Conservation (phyloP, 1,139 yeast genomes). For the Protomyces pachydermus region DNA sequence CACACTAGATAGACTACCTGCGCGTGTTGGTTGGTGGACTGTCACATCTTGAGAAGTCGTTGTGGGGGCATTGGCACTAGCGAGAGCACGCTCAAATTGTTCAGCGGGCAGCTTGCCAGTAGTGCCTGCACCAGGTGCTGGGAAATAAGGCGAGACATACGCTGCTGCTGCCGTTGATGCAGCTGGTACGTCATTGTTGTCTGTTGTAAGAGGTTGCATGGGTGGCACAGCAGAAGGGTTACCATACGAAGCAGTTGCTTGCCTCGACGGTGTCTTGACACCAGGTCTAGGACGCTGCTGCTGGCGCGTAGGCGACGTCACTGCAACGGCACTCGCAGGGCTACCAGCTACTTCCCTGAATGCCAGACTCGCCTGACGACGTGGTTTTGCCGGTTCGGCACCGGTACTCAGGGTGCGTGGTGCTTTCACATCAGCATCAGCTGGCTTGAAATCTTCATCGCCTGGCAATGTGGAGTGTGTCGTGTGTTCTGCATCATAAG, state of each 20-base stretch:
- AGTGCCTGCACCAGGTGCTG: slow-evolving; percentile 26
- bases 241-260: slow-evolving; percentile 24
- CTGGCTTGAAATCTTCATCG: slow-evolving; percentile 19
- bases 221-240: slow-evolving; percentile 7
- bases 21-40: slow-evolving; percentile 2
- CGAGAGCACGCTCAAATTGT: neutral
- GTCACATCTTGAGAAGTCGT: neutral
- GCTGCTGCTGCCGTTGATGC: neutral
- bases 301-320: neutral
- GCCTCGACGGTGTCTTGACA: slow-evolving; percentile 10
- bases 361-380: slow-evolving; percentile 16
- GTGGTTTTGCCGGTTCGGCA: neutral
- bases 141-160: slow-evolving; percentile 22
- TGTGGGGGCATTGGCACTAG: neutral
- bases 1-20: slow-evolving; percentile 6
- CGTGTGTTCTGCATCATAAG: slow-evolving; percentile 10
- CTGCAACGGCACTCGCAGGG: slow-evolving; percentile 1
- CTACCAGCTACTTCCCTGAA: slow-evolving; percentile 21
- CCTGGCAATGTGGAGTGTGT: slow-evolving; percentile 20
- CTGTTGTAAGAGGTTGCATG: slow-evolving; percentile 5
- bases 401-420: slow-evolving; percentile 4
- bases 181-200: neutral
- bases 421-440: slow-evolving; percentile 2
- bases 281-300: neutral
- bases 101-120: slow-evolving; percentile 18